Evolutionary conservation across 225 moss, liverwort and hornwort species (phyloP).

Genomic region (Polytrichum commune): DNA sequence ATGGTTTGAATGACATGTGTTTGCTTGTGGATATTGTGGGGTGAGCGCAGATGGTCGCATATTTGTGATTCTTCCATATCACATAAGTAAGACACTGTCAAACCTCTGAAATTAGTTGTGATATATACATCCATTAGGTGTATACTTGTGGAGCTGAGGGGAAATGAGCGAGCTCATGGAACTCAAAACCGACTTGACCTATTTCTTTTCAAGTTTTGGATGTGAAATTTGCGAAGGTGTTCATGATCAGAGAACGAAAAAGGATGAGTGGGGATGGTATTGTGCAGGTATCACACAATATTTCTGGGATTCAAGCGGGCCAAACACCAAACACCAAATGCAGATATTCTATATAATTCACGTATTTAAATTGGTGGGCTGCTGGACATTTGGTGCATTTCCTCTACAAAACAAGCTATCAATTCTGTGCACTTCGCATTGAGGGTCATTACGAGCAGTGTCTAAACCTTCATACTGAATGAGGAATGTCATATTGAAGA

Average conservation of each 20-base stretch:
- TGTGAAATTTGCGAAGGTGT: too few species aligned
- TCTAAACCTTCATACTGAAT: too few species aligned
- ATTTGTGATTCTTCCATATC: constrained; percentile 38
- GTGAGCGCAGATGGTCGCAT: constrained; percentile 87
- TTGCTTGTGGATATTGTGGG: constrained; percentile 37
- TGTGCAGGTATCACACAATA: constrained; percentile 60
- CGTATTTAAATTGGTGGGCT: constrained; percentile 83
- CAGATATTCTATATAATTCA: constrained; percentile 95
- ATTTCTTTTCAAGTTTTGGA: too few species aligned
- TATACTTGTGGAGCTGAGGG: too few species aligned
- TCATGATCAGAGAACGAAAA: too few species aligned
- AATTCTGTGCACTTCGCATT: background rate
- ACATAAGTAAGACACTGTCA: background rate
- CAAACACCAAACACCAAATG: constrained; percentile 93
- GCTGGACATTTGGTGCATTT: background rate
- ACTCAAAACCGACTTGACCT: too few species aligned
- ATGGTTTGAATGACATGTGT: background rate
- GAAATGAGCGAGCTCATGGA: too few species aligned
- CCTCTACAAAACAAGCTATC: background rate
- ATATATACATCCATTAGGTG: too few species aligned
- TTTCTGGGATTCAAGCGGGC: constrained; percentile 79
- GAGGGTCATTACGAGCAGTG: background rate
- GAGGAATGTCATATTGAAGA: too few species aligned
- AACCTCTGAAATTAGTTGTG: background rate
- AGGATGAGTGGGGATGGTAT: background rate